Base-by-base conservation (phyloP, 148 eudicot species). In the Rhododendron griersonianum region DNA sequence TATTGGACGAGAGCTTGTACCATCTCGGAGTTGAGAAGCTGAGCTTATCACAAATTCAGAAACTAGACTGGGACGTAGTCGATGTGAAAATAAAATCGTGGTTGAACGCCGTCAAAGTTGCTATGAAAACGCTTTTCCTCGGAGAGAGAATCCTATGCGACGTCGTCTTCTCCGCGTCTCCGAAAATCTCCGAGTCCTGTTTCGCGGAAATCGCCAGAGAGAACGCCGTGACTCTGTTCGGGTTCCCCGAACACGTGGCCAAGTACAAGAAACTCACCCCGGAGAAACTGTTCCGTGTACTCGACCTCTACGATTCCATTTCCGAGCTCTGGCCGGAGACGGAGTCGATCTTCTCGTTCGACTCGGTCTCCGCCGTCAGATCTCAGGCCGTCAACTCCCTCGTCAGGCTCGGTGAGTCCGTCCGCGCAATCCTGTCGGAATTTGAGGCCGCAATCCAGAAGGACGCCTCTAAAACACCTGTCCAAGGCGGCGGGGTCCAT, bases 101-200 rank as follows among this genome's bases (percentile, higher is more conserved):
- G 98, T 28, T 91, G 33, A 84, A 77, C 30, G 92, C 91, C 0
- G 84, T 87, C 1, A 89, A 88, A n/a, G 16, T 87, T 15, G 90
- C 91, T 0, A 90, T 95, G 28, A 90, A 80, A 67, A 88, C 90
- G 1, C 85, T 97, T 0, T 97, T 97, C 71, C 41, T 80, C 41
- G 90, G 93, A 0, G 99, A 97, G 78, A 88, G 93, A 57, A 92
- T 88, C 28, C 91, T 95, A 28, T 91, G 95, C 82, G 96, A 95
- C n/a, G 82, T 87, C 37, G 93, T 97, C 8, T 97, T 97, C 87
- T 89, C 94, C 4, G 45, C 91, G 0, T 89, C 90, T 0, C 85
- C 93, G 1, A 86, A 77, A 1, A 92, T 94, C 3, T 73, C 89
- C 2, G 96, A 94, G 51, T 84, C 94, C 0, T 92, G 94, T 33